phyloP scores from a whole-genome alignment of 495 filamentous ascomycete species.

The Oleoguttula mirabilis region DNA sequence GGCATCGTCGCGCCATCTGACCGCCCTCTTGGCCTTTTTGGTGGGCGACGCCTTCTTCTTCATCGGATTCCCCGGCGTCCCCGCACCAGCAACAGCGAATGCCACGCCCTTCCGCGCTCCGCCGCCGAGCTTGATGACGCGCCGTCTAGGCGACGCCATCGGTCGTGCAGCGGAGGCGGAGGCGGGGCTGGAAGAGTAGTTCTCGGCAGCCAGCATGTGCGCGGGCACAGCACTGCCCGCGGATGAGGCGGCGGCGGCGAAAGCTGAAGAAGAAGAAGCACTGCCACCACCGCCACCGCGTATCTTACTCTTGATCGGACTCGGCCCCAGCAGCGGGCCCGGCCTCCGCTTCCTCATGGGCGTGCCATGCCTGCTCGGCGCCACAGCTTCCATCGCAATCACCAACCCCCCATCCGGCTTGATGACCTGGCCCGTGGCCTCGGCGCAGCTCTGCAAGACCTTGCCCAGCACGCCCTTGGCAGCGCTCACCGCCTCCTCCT shows the following conservation, averaged over 20 bases:
- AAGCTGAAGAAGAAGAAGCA: too few species aligned
- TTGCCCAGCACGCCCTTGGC: constrained; percentile 69
- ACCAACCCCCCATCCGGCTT: constrained; percentile 75
- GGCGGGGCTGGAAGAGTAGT: constrained; percentile 26
- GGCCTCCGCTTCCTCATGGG: constrained; percentile 67
- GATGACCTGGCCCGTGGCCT: constrained; percentile 65
- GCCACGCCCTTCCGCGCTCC: constrained; percentile 63
- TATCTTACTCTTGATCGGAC: constrained; percentile 21
- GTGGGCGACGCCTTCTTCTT: constrained; percentile 61
- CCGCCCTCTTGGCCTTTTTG: constrained; percentile 67
- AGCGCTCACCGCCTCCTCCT: constrained; percentile 66
- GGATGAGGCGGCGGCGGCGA: too few species aligned
- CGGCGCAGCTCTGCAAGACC: constrained; percentile 62
- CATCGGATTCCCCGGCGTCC: too few species aligned
- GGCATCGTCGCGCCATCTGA: constrained; percentile 89
- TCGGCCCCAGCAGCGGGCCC: constrained; percentile 28
- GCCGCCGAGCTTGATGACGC: constrained; percentile 48
- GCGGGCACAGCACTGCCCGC: constrained; percentile 10
- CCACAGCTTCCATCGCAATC: constrained; percentile 44
- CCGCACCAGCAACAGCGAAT: too few species aligned
- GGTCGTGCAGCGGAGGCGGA: constrained; percentile 43
- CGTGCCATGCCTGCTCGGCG: constrained; percentile 57
- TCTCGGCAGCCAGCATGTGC: constrained; percentile 28
- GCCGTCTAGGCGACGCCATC: constrained; percentile 59
- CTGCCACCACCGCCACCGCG: too few species aligned